Percentiles rank a stretch among this genome's conserved stretches.
Evolutionary conservation across 192 early-diverging fungal species (phyloP).

Genomic region (Coemansia sp.): DNA sequence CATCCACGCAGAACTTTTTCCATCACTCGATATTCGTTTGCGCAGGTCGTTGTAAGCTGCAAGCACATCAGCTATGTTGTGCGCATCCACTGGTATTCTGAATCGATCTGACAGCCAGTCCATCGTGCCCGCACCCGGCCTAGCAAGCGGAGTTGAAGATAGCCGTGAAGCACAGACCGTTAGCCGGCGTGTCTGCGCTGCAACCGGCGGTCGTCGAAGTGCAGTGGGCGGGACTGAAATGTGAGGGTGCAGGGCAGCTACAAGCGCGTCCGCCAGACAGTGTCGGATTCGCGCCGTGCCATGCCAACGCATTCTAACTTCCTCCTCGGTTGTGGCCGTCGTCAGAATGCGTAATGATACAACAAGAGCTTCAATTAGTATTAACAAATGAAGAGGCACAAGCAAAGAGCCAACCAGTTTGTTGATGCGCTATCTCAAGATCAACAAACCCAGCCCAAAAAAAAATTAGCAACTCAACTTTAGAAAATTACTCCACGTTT

Average conservation of each 20-base stretch:
- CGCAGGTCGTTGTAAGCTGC: conserved; percentile 10
- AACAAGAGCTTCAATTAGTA: background rate
- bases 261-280: background rate
- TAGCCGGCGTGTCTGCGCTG: background rate
- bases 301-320: background rate
- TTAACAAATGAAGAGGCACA: no score
- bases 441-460: no score
- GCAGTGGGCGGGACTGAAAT: background rate
- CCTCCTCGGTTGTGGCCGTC: background rate
- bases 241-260: background rate
- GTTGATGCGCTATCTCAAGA: no score
- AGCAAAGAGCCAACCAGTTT: no score
- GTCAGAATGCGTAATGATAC: no score
- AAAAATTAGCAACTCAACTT: no score
- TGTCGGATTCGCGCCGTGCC: background rate
- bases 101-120: background rate
- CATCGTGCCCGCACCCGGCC: background rate
- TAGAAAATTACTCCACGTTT: no score
- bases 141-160: background rate
- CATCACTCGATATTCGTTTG: background rate
- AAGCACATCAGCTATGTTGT: background rate
- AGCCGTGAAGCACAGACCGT: background rate
- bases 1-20: background rate
- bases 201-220: background rate
- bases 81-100: background rate